phyloP scores from a whole-genome alignment of 2,329 filamentous ascomycete genomes.

The Fusarium sp. region DNA sequence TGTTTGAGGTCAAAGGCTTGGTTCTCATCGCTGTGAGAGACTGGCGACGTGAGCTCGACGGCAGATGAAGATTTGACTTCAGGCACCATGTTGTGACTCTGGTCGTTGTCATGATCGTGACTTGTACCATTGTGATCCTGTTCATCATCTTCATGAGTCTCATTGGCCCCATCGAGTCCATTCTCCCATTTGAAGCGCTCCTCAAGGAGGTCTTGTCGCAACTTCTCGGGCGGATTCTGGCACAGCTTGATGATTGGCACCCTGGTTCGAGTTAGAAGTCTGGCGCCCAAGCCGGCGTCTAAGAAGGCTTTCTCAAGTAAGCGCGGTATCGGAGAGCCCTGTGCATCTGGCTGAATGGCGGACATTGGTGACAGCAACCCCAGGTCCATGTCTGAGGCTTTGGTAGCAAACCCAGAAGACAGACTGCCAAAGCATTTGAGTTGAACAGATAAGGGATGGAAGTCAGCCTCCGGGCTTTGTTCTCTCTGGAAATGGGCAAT shows the following conservation, averaged over 20 bases:
- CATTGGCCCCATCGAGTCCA: conserved; percentile 61
- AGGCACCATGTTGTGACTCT: conserved; percentile 1
- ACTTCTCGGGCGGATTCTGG: conserved; percentile 74
- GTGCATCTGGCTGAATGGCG: conserved; percentile 65
- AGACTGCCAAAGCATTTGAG: conserved; percentile 88
- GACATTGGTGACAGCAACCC: conserved; percentile 80
- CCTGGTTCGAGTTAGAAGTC: conserved; percentile 82
- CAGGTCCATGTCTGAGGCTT: conserved; percentile 92
- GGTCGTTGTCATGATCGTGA: conserved; percentile 47
- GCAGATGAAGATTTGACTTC: conserved; percentile 21
- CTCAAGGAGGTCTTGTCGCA: conserved; percentile 73
- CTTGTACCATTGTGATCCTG: conserved; percentile 48
- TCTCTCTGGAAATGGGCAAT: conserved; percentile 68
- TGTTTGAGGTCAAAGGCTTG: conserved; percentile 59
- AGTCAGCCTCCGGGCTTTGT: conserved; percentile 58
- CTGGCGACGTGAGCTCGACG: conserved; percentile 43
- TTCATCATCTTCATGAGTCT: conserved; percentile 56
- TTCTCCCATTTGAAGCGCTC: conserved; percentile 82
- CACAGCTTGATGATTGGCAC: conserved; percentile 93
- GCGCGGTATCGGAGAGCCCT: conserved; percentile 77
- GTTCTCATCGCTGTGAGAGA: conserved; percentile 23
- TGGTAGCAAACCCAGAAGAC: conserved; percentile 87
- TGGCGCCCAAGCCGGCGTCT: conserved; percentile 80
- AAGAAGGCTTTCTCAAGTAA: conserved; percentile 83
- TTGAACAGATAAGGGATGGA: conserved; percentile 71